Conservation (phyloP, 2,329 filamentous ascomycete genomes). For the Elsinoe arachidis region DNA sequence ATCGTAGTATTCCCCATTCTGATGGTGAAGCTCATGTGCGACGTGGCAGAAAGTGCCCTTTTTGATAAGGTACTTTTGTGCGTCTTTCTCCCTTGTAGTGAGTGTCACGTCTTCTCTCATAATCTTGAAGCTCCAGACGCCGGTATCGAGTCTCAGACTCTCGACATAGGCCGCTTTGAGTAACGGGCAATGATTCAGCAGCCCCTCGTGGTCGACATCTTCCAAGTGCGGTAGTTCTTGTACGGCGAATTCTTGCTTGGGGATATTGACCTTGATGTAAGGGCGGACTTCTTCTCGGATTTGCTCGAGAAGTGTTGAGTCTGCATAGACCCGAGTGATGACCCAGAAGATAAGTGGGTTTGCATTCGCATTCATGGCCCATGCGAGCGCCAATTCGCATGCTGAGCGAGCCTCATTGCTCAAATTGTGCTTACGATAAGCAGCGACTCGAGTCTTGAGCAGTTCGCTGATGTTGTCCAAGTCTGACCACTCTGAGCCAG, state of each 20-base stretch:
- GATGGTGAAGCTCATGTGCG: slow-evolving; percentile 30
- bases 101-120: slow-evolving; percentile 29
- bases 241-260: slow-evolving; percentile 26
- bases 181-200: slow-evolving; percentile 27
- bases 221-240: slow-evolving; percentile 26
- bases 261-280: slow-evolving; percentile 24
- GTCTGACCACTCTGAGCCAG: slow-evolving; percentile 27
- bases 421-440: slow-evolving; percentile 26
- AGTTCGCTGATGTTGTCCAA: slow-evolving; percentile 27
- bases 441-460: slow-evolving; percentile 24
- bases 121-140: slow-evolving; percentile 28
- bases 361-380: slow-evolving; percentile 47
- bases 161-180: slow-evolving; percentile 33
- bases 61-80: slow-evolving; percentile 24
- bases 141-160: slow-evolving; percentile 28
- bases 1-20: slow-evolving; percentile 27
- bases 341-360: slow-evolving; percentile 39
- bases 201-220: slow-evolving; percentile 26
- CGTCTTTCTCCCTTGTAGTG: slow-evolving; percentile 26
- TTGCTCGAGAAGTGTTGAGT: slow-evolving; percentile 23
- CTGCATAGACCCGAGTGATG: slow-evolving; percentile 28
- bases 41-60: slow-evolving; percentile 31
- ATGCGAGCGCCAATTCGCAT: slow-evolving; percentile 42
- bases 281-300: slow-evolving; percentile 29
- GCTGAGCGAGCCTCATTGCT: slow-evolving; percentile 27